Base-by-base conservation (phyloP, 2,329 filamentous ascomycete species). In the Epichloe bromicola region DNA sequence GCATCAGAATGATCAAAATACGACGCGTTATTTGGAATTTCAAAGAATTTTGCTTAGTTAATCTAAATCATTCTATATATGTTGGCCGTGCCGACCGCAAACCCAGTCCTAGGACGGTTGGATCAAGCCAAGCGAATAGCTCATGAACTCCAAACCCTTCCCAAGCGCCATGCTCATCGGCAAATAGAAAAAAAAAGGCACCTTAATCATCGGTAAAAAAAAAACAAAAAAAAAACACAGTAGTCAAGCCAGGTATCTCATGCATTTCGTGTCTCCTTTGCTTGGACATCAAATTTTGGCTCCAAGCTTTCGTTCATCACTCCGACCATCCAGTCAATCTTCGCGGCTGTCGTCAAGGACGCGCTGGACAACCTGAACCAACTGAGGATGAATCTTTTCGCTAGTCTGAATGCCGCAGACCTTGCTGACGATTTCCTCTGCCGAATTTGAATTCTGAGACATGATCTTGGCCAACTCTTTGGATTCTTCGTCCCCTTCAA, bases 401-500 rank as follows among this genome's bases (percentile, higher is more conserved):
- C 68, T 73, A 53, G 80, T 71, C 60, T 88, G 81, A 51, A 98
- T 75, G 40, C 89, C 89, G 59, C 87, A 94, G 56, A 98, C 79
- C 68, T 91, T 79, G 65, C 75, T 72, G 44, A 91, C 87, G 8
- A 91, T 86, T 1, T 85, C 83, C 59, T 86, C 82, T 14, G 91
- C 74, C 2, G 75, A 74, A 63, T 85, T 78, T 55, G 75, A 74
- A 63, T 85, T 78, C 56, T 83, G 76, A 54, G 85, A 81, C 73
- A 98, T 85, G 64, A 94, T 88, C 73, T 86, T 82, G 61, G 88
- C 87, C 11, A 98, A 78, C 70, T 95, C 83, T 58, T 72, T 75
- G 56, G 86, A 94, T 78, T 97, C 93, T 0, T 94, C 87, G 57
- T 98, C 93, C 12, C 83, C 89, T 60, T 90, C 80, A 51, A 96